These are phyloP conservation scores for Blastobotrys buckinghamii DNA, from an alignment of 1,139 yeast species.

Conservation along the genomic window DNA sequence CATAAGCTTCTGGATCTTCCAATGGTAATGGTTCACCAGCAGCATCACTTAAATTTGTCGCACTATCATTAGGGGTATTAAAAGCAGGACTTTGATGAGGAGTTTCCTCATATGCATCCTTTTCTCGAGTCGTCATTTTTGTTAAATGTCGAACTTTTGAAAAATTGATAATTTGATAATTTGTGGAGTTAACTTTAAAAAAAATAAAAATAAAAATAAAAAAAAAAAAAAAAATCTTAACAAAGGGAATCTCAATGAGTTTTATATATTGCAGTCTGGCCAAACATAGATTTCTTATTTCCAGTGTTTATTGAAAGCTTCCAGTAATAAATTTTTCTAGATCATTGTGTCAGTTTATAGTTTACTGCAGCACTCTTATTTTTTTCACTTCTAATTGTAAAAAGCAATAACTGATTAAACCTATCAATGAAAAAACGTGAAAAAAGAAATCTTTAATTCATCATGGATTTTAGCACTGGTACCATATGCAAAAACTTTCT, in stretches of 20 bases:
- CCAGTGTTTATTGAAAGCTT: no score
- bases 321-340: no score
- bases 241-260: not conserved
- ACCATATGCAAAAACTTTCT: no score
- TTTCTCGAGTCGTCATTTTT: not conserved
- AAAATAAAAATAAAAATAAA: not conserved
- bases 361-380: no score
- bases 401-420: no score
- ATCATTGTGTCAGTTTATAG: no score
- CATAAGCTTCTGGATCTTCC: conserved; percentile 18
- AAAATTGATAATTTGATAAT: not conserved
- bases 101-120: conserved; percentile 1
- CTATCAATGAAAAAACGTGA: no score
- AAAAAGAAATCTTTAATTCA: no score
- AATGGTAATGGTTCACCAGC: conserved; percentile 11
- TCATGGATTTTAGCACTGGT: no score
- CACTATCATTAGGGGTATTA: conserved; percentile 6
- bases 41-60: not conserved
- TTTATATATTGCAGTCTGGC: no score
- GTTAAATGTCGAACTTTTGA: not conserved
- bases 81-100: conserved; percentile 3
- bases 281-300: no score
- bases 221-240: not conserved
- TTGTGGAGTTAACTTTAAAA: not conserved
- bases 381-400: no score